Percentiles rank a stretch among this genome's conserved stretches.
Evolutionary conservation across 1,284 basidiomycete species (phyloP).

Genomic region (Pseudozyma pruni): DNA sequence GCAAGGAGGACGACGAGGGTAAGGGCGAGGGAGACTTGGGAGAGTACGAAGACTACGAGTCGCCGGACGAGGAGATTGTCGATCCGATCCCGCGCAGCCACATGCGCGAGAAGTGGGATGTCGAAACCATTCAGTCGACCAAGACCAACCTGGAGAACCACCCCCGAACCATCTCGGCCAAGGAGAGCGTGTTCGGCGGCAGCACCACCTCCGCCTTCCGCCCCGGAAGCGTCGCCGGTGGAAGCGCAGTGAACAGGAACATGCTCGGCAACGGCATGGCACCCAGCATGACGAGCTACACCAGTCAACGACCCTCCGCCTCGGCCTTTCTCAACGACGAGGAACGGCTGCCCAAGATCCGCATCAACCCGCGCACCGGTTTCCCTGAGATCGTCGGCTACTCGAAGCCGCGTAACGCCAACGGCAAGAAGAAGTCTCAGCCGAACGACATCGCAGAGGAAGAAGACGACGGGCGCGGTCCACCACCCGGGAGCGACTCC

Average conservation of each 20-base stretch:
- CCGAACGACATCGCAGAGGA: slow-evolving; percentile 7
- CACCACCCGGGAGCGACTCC: slow-evolving; percentile 25
- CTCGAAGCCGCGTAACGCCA: slow-evolving; percentile 28
- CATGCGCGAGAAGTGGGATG: slow-evolving; percentile 65
- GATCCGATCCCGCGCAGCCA: slow-evolving; percentile 36
- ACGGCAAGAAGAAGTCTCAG: slow-evolving; percentile 19
- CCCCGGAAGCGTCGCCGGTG: slow-evolving; percentile 21
- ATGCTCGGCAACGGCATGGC: slow-evolving; percentile 45
- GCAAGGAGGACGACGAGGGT: slow-evolving; percentile 64
- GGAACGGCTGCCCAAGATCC: slow-evolving; percentile 55
- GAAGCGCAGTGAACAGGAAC: slow-evolving; percentile 10
- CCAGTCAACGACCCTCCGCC: slow-evolving; percentile 29
- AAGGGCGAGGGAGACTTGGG: slow-evolving; percentile 71
- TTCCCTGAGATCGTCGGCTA: slow-evolving; percentile 61
- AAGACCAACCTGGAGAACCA: slow-evolving; percentile 67
- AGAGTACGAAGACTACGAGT: slow-evolving; percentile 83
- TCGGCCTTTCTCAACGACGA: slow-evolving; percentile 42
- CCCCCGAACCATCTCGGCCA: slow-evolving; percentile 58
- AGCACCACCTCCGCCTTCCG: slow-evolving; percentile 37
- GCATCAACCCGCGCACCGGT: slow-evolving; percentile 61
- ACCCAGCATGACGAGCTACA: slow-evolving; percentile 38
- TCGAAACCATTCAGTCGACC: slow-evolving; percentile 64
- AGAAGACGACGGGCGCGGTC: slow-evolving; percentile 27
- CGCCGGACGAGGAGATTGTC: slow-evolving; percentile 71
- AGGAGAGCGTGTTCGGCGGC: slow-evolving; percentile 51